Evolutionary conservation across 768 basidiomycete genomes (phyloP).

Genomic region (Boletus coccyginus): DNA sequence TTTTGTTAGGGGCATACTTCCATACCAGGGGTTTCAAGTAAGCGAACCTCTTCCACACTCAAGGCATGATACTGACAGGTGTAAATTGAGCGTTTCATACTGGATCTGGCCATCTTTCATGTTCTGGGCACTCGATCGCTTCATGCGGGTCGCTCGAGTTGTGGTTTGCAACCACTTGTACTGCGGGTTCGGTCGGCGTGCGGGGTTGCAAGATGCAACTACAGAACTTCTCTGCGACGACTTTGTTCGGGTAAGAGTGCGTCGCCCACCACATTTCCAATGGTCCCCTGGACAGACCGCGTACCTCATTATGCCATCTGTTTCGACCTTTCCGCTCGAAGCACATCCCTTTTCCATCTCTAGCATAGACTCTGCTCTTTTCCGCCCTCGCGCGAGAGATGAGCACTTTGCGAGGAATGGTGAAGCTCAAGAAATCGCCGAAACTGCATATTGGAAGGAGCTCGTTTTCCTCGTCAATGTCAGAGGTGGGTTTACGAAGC

Average conservation of each 20-base stretch:
- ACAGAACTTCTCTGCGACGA: constrained; percentile 44
- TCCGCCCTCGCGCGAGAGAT: neutral
- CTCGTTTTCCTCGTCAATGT: constrained; percentile 60
- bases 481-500: constrained; percentile 56
- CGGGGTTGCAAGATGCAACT: constrained; percentile 33
- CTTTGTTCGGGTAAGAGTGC: constrained; percentile 46
- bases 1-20: constrained; percentile 40
- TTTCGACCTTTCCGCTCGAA: constrained; percentile 46
- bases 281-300: constrained; percentile 56
- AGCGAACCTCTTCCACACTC: neutral
- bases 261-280: constrained; percentile 44
- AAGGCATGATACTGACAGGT: neutral
- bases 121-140: constrained; percentile 45
- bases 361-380: constrained; percentile 32
- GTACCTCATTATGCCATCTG: constrained; percentile 48
- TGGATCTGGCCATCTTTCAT: constrained; percentile 34
- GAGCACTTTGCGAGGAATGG: neutral
- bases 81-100: constrained; percentile 9
- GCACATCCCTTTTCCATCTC: constrained; percentile 65
- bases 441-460: constrained; percentile 32
- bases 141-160: constrained; percentile 46
- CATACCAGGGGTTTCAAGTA: constrained; percentile 32
- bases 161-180: constrained; percentile 42
- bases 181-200: constrained; percentile 29
- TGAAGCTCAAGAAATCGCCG: neutral